phyloP scores from a whole-genome alignment of 2,329 filamentous ascomycete species.

The Diaporthe amygdali region DNA sequence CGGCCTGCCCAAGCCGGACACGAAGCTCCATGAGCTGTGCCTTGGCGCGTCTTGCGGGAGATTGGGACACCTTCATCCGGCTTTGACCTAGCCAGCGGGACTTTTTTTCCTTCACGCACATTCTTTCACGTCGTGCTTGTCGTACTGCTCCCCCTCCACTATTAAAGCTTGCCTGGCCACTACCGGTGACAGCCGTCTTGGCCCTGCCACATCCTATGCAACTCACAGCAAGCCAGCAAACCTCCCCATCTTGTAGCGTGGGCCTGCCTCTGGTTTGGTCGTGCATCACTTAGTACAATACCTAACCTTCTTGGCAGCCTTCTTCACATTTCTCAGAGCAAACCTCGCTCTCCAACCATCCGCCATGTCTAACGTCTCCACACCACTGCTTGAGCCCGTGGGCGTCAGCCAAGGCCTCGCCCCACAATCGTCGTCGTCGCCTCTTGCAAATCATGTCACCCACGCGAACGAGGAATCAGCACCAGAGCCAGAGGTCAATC shows the following conservation, averaged over 20 bases:
- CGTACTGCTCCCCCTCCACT: neutral
- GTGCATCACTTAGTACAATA: neutral
- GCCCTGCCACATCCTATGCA: neutral
- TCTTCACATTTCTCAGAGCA: conserved; percentile 81
- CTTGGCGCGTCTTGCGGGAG: neutral
- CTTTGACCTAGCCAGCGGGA: neutral
- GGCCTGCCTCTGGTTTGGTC: neutral
- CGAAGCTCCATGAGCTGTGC: neutral
- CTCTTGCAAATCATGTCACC: conserved; percentile 34
- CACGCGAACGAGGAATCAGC: conserved; percentile 38
- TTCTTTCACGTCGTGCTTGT: neutral
- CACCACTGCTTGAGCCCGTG: conserved; percentile 63
- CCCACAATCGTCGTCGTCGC: conserved; percentile 40
- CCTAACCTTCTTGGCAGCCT: conserved; percentile 60
- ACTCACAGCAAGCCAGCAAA: neutral
- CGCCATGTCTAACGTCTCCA: conserved; percentile 66
- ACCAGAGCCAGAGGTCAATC: conserved; percentile 35
- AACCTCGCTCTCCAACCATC: conserved; percentile 74
- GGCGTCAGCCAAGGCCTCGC: conserved; percentile 26
- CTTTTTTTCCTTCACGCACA: neutral
- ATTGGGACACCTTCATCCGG: neutral
- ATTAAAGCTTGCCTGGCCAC: neutral
- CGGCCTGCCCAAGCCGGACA: neutral
- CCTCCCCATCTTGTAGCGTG: neutral
- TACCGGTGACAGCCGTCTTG: neutral